Percentiles rank a stretch among this genome's conserved stretches.
These are phyloP conservation scores for Aegle marmelos DNA, from an alignment of 345 rosid genomes.

Conservation along the genomic window DNA sequence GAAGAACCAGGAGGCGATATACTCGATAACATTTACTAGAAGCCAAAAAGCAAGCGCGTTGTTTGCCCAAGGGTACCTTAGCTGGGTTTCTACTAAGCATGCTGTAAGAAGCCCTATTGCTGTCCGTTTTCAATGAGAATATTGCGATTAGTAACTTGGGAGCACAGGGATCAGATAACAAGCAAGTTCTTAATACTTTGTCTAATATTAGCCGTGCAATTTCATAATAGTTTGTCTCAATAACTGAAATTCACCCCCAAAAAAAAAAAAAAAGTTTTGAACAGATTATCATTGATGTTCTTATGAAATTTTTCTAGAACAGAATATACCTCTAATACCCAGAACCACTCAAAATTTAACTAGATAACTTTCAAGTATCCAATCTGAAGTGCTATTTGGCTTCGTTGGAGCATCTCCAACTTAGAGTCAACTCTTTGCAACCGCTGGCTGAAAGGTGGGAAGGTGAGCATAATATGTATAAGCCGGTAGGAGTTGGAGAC, in stretches of 20 bases:
- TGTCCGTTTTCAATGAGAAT: neutral
- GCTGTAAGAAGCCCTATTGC: neutral
- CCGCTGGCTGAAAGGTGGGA: too few relatives aligned
- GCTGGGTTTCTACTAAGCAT: neutral
- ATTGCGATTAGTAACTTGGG: neutral
- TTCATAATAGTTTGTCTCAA: neutral
- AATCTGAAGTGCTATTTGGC: too few relatives aligned
- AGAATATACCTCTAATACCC: neutral
- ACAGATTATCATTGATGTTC: neutral
- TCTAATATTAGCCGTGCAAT: too few relatives aligned
- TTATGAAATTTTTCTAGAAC: too few relatives aligned
- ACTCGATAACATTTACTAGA: slow-evolving; percentile 20
- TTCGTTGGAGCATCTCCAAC: too few relatives aligned
- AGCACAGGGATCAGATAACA: neutral
- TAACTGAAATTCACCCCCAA: neutral
- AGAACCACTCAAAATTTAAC: neutral
- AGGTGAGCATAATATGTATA: too few relatives aligned
- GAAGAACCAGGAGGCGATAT: slow-evolving; percentile 24
- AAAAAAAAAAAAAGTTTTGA: neutral
- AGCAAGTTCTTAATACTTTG: too few relatives aligned
- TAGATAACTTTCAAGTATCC: neutral
- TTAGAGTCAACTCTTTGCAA: too few relatives aligned
- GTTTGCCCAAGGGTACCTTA: neutral
- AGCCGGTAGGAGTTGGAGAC: too few relatives aligned
- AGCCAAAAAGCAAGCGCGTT: neutral